Conservation (phyloP, 495 filamentous ascomycete species). For the Jackrogersella minutella region DNA sequence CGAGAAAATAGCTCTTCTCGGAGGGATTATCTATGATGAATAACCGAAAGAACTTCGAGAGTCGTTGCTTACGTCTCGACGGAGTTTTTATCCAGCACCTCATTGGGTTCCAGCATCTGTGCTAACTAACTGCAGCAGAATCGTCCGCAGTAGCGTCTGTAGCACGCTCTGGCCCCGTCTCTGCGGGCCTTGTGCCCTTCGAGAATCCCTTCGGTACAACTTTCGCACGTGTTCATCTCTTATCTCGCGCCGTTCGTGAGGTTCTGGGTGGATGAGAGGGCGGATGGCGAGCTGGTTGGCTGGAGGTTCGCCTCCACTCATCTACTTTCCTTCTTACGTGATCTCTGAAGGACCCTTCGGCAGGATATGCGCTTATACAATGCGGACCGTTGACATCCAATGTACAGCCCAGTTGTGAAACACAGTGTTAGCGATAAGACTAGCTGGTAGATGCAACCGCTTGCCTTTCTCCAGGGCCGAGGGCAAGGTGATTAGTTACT, state of each 20-base stretch:
- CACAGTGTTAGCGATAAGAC: slow-evolving; percentile 27
- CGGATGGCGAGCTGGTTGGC: neutral
- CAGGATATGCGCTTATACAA: slow-evolving; percentile 16
- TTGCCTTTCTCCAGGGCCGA: slow-evolving; percentile 33
- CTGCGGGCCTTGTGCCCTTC: neutral
- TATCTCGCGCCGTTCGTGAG: slow-evolving; percentile 12
- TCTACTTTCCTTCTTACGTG: slow-evolving; percentile 8
- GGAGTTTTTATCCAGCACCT: slow-evolving; percentile 33
- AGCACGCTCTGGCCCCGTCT: slow-evolving; percentile 3
- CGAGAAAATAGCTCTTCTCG: neutral
- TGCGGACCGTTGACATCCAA: slow-evolving; percentile 3
- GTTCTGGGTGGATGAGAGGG: neutral
- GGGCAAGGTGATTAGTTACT: neutral
- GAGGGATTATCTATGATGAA: neutral
- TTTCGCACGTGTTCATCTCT: slow-evolving; percentile 22
- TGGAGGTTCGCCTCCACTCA: neutral
- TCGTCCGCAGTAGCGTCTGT: neutral
- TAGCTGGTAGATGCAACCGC: neutral
- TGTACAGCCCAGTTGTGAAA: slow-evolving; percentile 22
- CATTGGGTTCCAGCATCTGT: slow-evolving; percentile 19
- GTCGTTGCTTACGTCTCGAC: slow-evolving; percentile 15
- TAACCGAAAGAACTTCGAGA: neutral
- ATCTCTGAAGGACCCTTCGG: slow-evolving; percentile 1
- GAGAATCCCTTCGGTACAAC: slow-evolving; percentile 23
- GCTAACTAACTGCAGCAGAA: neutral